These are phyloP conservation scores for Pseudisothecium myosuroides DNA, from an alignment of 225 moss, liverwort and hornwort species.

Conservation along the genomic window DNA sequence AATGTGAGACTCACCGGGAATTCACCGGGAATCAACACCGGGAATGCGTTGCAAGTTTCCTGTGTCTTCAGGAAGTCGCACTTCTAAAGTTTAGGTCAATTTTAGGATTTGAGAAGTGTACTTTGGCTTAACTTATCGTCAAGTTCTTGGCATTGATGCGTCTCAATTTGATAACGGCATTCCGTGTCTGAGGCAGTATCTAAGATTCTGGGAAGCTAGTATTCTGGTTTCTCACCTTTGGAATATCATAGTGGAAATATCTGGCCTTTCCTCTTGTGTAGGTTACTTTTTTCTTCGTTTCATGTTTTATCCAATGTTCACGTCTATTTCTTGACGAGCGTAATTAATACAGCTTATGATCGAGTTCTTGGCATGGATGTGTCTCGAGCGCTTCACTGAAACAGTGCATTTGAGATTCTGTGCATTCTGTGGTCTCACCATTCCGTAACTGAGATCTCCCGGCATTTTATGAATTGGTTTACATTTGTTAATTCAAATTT, in stretches of 20 bases:
- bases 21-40: no score
- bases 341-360: neutral
- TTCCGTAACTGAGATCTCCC: neutral
- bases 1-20: no score
- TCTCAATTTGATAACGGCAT: neutral
- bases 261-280: neutral
- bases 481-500: neutral
- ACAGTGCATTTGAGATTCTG: neutral
- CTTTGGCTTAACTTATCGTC: neutral
- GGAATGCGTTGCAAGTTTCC: no score
- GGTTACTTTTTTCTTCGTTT: neutral
- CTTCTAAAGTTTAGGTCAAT: neutral
- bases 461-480: neutral
- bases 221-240: neutral
- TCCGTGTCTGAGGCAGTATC: neutral
- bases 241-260: neutral
- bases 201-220: neutral
- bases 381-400: neutral
- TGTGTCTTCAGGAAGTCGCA: no score
- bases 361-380: neutral
- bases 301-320: neutral
- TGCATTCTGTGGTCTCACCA: neutral
- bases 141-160: neutral
- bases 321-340: neutral
- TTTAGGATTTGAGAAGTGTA: neutral